Percentiles rank a stretch among this genome's conserved stretches.
Evolutionary conservation across 2,329 filamentous ascomycete genomes (phyloP).

Genomic region (Pseudonectria buxi): DNA sequence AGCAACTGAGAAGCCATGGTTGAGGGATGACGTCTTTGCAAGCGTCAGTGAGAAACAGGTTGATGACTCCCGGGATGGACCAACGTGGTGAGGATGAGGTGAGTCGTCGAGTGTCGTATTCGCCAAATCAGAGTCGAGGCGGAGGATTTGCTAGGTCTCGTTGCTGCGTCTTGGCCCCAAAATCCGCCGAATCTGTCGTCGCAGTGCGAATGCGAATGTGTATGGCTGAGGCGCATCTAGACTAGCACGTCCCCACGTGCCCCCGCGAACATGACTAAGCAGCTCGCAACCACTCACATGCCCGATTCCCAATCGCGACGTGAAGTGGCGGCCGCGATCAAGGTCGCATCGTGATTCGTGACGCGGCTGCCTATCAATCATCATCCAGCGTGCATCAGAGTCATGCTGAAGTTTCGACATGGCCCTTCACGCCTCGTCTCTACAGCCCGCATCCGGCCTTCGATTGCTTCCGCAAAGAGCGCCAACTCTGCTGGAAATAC

Average conservation of each 20-base stretch:
- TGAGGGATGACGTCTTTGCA: not conserved
- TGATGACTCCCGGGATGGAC: not conserved
- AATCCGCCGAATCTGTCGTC: slow-evolving; percentile 14
- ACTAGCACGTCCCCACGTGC: slow-evolving; percentile 28
- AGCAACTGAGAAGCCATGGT: slow-evolving; percentile 68
- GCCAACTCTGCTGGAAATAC: slow-evolving; percentile 23
- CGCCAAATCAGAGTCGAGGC: not conserved
- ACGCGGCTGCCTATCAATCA: slow-evolving; percentile 27
- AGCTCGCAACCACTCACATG: slow-evolving; percentile 1
- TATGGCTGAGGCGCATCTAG: too few relatives aligned
- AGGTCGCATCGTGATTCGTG: slow-evolving; percentile 9
- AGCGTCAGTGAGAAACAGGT: not conserved
- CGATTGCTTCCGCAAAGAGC: slow-evolving; percentile 15
- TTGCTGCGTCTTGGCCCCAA: slow-evolving; percentile 2
- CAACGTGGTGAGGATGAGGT: too few relatives aligned
- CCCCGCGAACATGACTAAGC: slow-evolving; percentile 32
- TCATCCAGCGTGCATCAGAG: slow-evolving; percentile 7
- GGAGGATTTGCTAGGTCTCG: not conserved
- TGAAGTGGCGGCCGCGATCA: slow-evolving; percentile 1
- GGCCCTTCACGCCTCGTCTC: slow-evolving; percentile 13
- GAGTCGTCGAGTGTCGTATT: too few relatives aligned
- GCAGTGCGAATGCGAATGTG: slow-evolving; percentile 9
- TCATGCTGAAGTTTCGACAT: slow-evolving; percentile 19
- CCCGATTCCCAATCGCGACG: not conserved
- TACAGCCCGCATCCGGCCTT: slow-evolving; percentile 7